Conservation (phyloP, 2,329 filamentous ascomycete genomes). For the Cladosporium sp. region DNA sequence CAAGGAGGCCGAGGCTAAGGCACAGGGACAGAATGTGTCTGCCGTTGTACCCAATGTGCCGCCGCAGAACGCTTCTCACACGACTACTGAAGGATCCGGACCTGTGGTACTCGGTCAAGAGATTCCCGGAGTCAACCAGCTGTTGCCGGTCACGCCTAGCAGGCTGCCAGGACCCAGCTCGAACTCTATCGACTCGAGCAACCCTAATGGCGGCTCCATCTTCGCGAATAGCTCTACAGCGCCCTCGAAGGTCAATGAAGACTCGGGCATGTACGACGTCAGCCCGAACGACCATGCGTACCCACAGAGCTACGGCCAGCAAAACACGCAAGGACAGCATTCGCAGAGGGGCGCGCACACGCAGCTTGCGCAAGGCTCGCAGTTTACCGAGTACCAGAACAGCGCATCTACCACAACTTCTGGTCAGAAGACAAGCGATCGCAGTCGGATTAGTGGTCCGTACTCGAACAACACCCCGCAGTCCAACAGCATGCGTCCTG, state of each 20-base stretch:
- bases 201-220: conserved; percentile 30
- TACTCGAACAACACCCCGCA: conserved; percentile 61
- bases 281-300: conserved; percentile 21
- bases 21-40: conserved; percentile 49
- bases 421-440: conserved; percentile 68
- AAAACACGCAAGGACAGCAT: conserved; percentile 48
- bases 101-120: conserved; percentile 56
- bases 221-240: conserved; percentile 38
- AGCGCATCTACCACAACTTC: conserved; percentile 83
- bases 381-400: conserved; percentile 62
- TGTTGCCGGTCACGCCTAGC: conserved; percentile 42
- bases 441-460: conserved; percentile 48
- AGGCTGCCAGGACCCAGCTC: conserved; percentile 53
- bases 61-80: conserved; percentile 34
- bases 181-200: conserved; percentile 54
- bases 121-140: conserved; percentile 47
- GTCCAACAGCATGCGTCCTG: conserved; percentile 54
- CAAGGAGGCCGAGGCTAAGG: conserved; percentile 55
- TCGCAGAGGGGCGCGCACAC: conserved; percentile 61
- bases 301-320: conserved; percentile 19
- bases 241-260: conserved; percentile 34
- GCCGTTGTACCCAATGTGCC: conserved; percentile 36
- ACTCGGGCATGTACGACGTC: conserved; percentile 40
- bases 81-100: conserved; percentile 38
- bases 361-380: conserved; percentile 52